Evolutionary conservation across 2,329 filamentous ascomycete genomes (phyloP).

Genomic region (Camptophora hylomeconis): DNA sequence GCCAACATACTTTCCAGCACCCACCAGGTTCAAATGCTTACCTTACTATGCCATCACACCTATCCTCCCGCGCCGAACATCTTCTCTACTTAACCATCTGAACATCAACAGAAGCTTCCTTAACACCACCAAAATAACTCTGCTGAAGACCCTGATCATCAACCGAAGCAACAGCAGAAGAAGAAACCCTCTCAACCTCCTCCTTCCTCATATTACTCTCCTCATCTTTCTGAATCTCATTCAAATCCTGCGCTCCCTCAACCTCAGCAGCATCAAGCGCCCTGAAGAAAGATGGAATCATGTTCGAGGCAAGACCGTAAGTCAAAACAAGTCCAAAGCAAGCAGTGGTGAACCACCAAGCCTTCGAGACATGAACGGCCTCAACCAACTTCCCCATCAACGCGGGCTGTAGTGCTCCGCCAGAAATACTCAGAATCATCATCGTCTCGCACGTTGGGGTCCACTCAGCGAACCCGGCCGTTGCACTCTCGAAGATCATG

Average conservation of each 20-base stretch:
- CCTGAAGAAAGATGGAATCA: conserved; percentile 12
- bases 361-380: conserved; percentile 10
- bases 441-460: conserved; percentile 13
- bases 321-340: conserved; percentile 14
- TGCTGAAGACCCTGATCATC: no score
- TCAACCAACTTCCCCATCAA: conserved; percentile 14
- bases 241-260: neutral
- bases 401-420: conserved; percentile 14
- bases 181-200: no score
- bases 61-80: no score
- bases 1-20: no score
- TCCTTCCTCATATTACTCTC: neutral
- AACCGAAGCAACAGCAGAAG: no score
- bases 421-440: conserved; percentile 15
- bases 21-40: no score
- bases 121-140: no score
- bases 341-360: conserved; percentile 11
- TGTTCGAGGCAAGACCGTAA: conserved; percentile 10
- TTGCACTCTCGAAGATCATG: conserved; percentile 48
- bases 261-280: conserved; percentile 7
- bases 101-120: no score
- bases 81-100: no score
- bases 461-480: conserved; percentile 12
- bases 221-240: neutral
- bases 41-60: no score